These are phyloP conservation scores for Pestalotiopsis sp. DNA, from an alignment of 2,329 filamentous ascomycete species.

Conservation along the genomic window DNA sequence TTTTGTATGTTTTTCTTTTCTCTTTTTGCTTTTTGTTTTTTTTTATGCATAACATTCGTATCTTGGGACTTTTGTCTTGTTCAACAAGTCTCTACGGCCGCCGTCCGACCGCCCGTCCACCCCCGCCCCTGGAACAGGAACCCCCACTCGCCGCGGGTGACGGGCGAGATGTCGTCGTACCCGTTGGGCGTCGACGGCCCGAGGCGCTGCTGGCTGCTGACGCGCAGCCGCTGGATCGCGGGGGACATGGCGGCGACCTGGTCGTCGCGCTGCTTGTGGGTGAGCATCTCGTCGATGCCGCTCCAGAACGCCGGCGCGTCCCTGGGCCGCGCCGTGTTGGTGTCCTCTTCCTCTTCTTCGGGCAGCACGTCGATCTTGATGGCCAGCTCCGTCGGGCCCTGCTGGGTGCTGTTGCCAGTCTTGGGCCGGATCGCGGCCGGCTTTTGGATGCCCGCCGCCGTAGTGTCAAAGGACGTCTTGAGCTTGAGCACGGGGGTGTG, in stretches of 20 bases:
- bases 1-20: background rate
- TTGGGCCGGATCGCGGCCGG: conserved; percentile 3
- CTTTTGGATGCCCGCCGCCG: background rate
- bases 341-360: conserved; percentile 33
- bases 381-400: conserved; percentile 19
- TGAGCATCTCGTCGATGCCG: conserved; percentile 46
- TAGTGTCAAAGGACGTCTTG: conserved; percentile 43
- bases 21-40: too few species aligned
- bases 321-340: conserved; percentile 25
- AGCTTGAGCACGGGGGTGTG: conserved; percentile 38
- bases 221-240: conserved; percentile 14
- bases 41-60: background rate
- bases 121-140: conserved; percentile 56
- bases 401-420: conserved; percentile 3
- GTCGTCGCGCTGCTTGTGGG: conserved; percentile 21
- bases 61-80: background rate
- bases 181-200: conserved; percentile 60
- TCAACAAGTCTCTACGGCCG: conserved; percentile 56
- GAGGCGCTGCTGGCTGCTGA: conserved; percentile 26
- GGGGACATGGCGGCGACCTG: conserved; percentile 11
- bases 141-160: conserved; percentile 65
- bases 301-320: conserved; percentile 19
- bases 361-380: conserved; percentile 23
- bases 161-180: conserved; percentile 64
- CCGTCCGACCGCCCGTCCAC: conserved; percentile 46